These are phyloP conservation scores for Spathaspora passalidarum DNA, from an alignment of 805 yeast species.

Conservation along the genomic window DNA sequence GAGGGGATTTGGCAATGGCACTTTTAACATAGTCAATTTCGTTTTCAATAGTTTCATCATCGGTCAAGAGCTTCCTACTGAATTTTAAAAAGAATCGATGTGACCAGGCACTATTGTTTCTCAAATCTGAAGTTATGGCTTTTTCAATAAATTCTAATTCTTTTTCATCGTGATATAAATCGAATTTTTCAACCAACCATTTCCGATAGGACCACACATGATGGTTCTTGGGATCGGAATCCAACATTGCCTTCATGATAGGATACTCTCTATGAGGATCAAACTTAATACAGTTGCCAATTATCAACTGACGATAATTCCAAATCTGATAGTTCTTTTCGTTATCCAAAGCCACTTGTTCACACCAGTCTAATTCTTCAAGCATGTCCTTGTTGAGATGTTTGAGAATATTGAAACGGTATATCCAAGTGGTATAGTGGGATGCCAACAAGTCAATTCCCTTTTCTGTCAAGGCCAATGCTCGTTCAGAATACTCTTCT, in stretches of 20 bases:
- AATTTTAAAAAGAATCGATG: constrained; percentile 66
- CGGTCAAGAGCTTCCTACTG: constrained; percentile 13
- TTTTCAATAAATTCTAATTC: constrained; percentile 53
- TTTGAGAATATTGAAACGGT: constrained; percentile 52
- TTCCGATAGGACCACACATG: constrained; percentile 94
- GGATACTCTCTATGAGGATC: constrained; percentile 58
- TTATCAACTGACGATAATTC: constrained; percentile 79
- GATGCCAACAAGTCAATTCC: constrained; percentile 77
- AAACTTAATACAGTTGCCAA: constrained; percentile 38
- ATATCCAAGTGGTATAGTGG: constrained; percentile 88
- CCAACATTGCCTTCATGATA: constrained; percentile 63
- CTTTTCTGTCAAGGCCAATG: constrained; percentile 59
- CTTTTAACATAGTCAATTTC: constrained; percentile 56
- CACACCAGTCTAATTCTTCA: constrained; percentile 77
- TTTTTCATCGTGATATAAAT: constrained; percentile 36
- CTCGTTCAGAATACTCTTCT: constrained; percentile 68
- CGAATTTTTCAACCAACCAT: constrained; percentile 69
- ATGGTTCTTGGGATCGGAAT: constrained; percentile 83
- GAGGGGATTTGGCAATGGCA: constrained; percentile 62
- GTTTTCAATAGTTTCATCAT: constrained; percentile 18
- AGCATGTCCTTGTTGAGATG: constrained; percentile 35
- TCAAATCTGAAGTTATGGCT: constrained; percentile 58
- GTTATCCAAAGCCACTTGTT: constrained; percentile 65
- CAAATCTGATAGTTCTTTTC: constrained; percentile 97
- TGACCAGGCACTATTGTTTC: constrained; percentile 93